Base-by-base conservation (phyloP, 305 asterid species). In the Petunia hybrid region DNA sequence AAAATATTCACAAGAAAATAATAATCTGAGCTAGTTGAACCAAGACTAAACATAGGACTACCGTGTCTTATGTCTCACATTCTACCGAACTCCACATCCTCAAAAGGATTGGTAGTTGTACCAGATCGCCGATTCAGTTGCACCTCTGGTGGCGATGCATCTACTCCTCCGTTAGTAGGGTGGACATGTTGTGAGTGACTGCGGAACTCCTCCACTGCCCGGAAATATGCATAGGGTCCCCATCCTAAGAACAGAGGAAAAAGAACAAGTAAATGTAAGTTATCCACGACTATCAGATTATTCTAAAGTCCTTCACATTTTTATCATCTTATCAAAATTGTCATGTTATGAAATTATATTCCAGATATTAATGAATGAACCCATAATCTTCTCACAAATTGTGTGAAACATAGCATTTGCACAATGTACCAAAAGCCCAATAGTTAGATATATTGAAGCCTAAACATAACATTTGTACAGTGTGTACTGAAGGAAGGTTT, bases 181-280 rank as follows among this genome's bases (percentile, higher is more conserved):
- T 45, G 83, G 9, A 55, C 84, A 41, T 48, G 81, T 77, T n/a
- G 83, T 43, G 89, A 14, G 70, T 6, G 85, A 14, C 90, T 68
- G 60, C 94, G 89, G 1, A 85, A 78, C 83, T 92, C 97, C 87
- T 90, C 95, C 83, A 89, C 73, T 0, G 97, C 97, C 16, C 89
- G 92, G 78, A 85, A 85, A 82, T 91, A 94, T 3, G 97, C 98
- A 22, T 88, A 92, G 5, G 96, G 87, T n/a, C 96, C 89, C 91
- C 93, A 92, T 79, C 97, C 98, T 94, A 86, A 69, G 62, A 60
- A 53, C 78, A 81, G 46, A 14, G 8, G 39, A 65, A 78, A 62
- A 43, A 41, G 56, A 42, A 68, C 40, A 68, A 3, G 35, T 56
- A 56, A 14, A 14, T 14, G 3, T 53, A 53, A 53, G 31, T 22